Percentiles rank a stretch among this genome's conserved stretches.
phyloP scores from a whole-genome alignment of 108 stramenopile genomes.

The Mediolabrus comicus region DNA sequence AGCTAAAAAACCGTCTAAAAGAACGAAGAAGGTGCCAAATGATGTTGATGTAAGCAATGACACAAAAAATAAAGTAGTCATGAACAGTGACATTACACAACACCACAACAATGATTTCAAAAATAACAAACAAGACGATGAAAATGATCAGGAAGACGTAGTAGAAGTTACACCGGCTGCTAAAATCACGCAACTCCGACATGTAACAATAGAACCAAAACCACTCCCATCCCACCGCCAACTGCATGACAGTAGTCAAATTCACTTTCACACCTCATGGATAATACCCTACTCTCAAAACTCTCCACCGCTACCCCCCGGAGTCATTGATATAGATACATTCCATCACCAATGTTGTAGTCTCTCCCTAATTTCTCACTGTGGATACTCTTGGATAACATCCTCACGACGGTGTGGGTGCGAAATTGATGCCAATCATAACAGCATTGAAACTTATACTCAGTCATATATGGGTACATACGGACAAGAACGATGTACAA shows the following conservation, averaged over 20 bases:
- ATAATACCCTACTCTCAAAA: neutral
- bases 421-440: conserved; percentile 13
- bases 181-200: neutral
- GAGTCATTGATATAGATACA: conserved; percentile 14
- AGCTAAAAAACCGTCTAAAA: neutral
- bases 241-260: neutral
- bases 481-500: neutral
- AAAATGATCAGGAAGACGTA: neutral
- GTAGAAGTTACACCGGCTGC: neutral
- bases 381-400: conserved; percentile 20
- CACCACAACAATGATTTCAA: neutral
- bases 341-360: conserved; percentile 12
- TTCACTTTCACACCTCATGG: neutral
- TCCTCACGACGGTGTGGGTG: conserved; percentile 12
- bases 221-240: neutral
- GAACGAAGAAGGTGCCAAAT: neutral
- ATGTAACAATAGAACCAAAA: neutral
- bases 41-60: neutral
- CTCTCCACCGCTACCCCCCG: neutral
- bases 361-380: conserved; percentile 7
- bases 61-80: neutral
- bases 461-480: conserved; percentile 11
- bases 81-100: neutral
- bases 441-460: neutral
- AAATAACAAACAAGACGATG: neutral